Base-by-base conservation (phyloP, 2,329 filamentous ascomycete genomes). In the Penicillium sp. region DNA sequence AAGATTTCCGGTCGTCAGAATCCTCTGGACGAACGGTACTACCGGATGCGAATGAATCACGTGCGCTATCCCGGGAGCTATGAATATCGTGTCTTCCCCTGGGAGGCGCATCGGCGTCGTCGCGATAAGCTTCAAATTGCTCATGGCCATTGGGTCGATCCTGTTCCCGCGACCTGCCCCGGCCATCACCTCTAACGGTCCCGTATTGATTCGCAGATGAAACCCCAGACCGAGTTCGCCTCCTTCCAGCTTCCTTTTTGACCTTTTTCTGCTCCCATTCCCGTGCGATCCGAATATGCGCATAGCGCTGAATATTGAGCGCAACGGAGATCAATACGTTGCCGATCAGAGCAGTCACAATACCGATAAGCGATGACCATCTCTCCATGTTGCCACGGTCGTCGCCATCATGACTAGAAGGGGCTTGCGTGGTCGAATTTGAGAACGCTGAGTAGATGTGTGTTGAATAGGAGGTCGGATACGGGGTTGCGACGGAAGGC, bases 281-380 rank as follows among this genome's bases (percentile, higher is more conserved):
- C 68, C 88, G 84, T 64, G 92, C 87, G 63, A 99, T 84, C 59
- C 89, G 86, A 59, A 95, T 92, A 74, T 99, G 95, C 37, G 95
- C 94, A 75, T 98, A 98, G 66, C 95, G 88, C 78, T 99, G 95
- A 53, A 96, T 94, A 74, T 99, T 99, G 63, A 99, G 86, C 13
- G 95, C 95, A 65, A 99, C 88, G 0, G 94, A 96, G 67, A 99
- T 98, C 56, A 99, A 84, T 37, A 97, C 82, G 72, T 99, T 99
- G 58, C 95, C 95, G 55, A 90, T 85, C 71, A 99, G 96, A 54
- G 95, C 93, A 2, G 93, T 96, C 57, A 94, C 79, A 71, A 99
- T 97, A 69, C 95, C 95, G 73, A 99, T 98, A 57, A 98, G 82
- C 28, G 93, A 96, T 51, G 93, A 96, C 93, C 94, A 98, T 75